These are phyloP conservation scores for Coniosporium tulheliwenetii DNA, from an alignment of 2,329 filamentous ascomycete genomes.

Conservation along the genomic window DNA sequence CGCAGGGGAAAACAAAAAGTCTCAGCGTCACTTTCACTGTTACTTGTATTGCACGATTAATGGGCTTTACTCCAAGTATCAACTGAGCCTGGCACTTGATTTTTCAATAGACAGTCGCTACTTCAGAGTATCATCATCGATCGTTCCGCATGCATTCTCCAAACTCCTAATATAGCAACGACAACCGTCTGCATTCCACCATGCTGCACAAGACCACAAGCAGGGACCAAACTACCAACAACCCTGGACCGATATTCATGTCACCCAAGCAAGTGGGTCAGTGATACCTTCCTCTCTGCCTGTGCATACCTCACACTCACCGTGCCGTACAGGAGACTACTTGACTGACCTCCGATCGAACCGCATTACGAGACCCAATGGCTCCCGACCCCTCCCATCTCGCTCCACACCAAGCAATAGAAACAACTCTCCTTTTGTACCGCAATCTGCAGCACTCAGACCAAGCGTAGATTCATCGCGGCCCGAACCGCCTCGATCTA, in stretches of 20 bases:
- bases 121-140: too few species aligned
- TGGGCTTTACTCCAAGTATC: too few species aligned
- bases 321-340: conserved; percentile 42
- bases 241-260: conserved; percentile 1
- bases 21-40: too few species aligned
- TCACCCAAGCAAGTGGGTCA: conserved; percentile 2
- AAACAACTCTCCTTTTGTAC: too few species aligned
- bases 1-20: too few species aligned
- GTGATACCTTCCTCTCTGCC: background rate
- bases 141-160: too few species aligned
- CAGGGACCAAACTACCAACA: background rate
- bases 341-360: conserved; percentile 55
- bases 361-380: conserved; percentile 51
- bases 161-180: too few species aligned
- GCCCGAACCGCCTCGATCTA: conserved; percentile 6
- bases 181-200: background rate
- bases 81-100: too few species aligned
- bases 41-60: too few species aligned
- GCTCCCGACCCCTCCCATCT: conserved; percentile 49
- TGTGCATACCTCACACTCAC: background rate
- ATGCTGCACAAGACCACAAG: conserved; percentile 1
- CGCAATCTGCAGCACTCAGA: too few species aligned
- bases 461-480: too few species aligned
- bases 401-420: conserved; percentile 19
- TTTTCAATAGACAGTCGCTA: too few species aligned